Base-by-base conservation (phyloP, 495 filamentous ascomycete species). In the Penicillium parvum region DNA sequence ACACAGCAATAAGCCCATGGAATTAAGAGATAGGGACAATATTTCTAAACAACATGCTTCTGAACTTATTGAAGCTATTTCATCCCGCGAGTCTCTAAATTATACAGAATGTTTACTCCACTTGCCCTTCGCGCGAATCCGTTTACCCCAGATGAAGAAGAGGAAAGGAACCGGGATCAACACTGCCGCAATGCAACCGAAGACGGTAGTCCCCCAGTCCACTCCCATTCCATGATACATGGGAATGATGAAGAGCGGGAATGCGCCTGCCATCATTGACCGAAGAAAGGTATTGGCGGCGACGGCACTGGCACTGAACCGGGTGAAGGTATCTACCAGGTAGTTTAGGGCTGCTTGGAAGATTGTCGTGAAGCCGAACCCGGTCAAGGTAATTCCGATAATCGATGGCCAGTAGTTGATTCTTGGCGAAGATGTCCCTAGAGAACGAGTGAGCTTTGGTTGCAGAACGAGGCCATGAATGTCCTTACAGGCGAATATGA, bases 181-280 rank as follows among this genome's bases (percentile, higher is more conserved):
- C 12, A 53, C 36, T 7, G 60, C 43, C 5, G 58, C 56, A 25
- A 69, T 42, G 17, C 66, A 68, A 3, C 57, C 64, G 28, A 68
- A 63, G 33, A 71, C 60, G 32, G 63, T 71, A 1, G 66, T 71
- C 8, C 76, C 80, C 55, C 78, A 82, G 3, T 67, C 65, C n/a
- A 81, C 70, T 2, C 78, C 80, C 11, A 79, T 51, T 22, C 71
- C 74, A 36, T 74, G 61, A 42, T 75, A 82, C 64, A 83, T 60
- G 14, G 72, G 74, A 7, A 53, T 57, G 0, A 78, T 64, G 12
- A 79, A 73, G 5, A 82, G 57, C 14, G 76, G 78, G 47, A 81
- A 82, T 4, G 68, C 74, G 12, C 63, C 71, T 0, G 71, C 77
- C 47, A 78, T 75, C 36, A 67, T 64, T 11, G 67, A 72, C n/a